Evolutionary conservation across 768 basidiomycete species (phyloP), one percentile per base, ranked within the genome.

Genomic region (Hemileccinum impolitum): DNA sequence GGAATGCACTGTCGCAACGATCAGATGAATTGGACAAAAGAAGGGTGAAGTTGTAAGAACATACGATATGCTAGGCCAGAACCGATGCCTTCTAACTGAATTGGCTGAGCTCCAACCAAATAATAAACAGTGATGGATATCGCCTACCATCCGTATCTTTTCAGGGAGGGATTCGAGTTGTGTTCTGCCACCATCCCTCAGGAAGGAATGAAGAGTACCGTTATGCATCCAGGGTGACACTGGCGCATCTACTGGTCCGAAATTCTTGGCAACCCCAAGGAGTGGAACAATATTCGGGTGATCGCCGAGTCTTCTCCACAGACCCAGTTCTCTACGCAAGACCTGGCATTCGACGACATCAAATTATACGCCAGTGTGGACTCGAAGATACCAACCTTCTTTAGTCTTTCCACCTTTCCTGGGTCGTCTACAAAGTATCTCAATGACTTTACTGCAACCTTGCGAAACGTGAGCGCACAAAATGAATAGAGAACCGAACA

Each of bases 271-370:
- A 11, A 47, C 15, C 19, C 38, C 45, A 8, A 47, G 45, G 6
- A 47, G 38, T 12, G 45, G 45, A 7, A 47, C 45, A 23, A 47
- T 31, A 15, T 47, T 47, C 3, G 45, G 37, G n/a, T 47, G 45
- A 21, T 47, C 21, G 14, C 45, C 37, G 4, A 47, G 38, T 13
- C 45, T 31, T 12, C 28, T 39, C 45, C 45, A 47, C 23, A 31
- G 17, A 18, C 25, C 30, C n/a, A 49, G 19, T 17, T 49, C 43
- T 39, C 37, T 43, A 5, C 11, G 43, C 6, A 43, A n/a, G 9
- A 30, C 40, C 40, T 31, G 17, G 17, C 17, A 42, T 9, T 30
- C 28, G 28, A 30, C 11, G 11, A 30, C 28, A 30, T 30, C 28
- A 30, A 8, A 28, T 28, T 9, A 12, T 14, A 18, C 0, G 41